phyloP scores from a whole-genome alignment of 345 rosid species.

The Moricandia moricandioides region DNA sequence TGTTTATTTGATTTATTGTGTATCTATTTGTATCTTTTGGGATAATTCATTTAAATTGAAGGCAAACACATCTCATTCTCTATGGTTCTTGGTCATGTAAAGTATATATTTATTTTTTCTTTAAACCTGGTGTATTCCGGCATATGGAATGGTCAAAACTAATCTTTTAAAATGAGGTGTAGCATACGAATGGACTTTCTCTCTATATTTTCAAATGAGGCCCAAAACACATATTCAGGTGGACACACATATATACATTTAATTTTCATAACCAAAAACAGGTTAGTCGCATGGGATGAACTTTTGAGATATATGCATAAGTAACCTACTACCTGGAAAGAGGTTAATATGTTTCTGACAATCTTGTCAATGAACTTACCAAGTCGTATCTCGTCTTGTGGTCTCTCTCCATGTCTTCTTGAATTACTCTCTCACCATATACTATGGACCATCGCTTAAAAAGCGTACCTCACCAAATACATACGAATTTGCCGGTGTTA shows the following conservation, averaged over 20 bases:
- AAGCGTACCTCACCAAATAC: no score
- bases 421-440: neutral
- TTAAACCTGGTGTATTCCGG: no score
- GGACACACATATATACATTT: no score
- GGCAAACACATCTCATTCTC: neutral
- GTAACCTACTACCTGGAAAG: neutral
- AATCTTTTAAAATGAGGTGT: no score
- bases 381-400: neutral
- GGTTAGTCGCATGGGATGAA: no score
- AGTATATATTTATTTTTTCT: neutral
- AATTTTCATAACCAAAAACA: no score
- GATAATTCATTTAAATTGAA: neutral
- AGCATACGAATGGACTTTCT: no score
- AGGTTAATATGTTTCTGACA: neutral
- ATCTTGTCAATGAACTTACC: neutral
- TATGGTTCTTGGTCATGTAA: neutral
- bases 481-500: no score
- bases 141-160: no score
- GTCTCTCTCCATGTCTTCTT: neutral
- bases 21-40: neutral
- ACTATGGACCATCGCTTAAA: no score
- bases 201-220: no score
- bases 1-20: neutral
- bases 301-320: neutral
- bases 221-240: no score